Base-by-base conservation (phyloP, 805 yeast genomes). In the Metschnikowia matae region DNA sequence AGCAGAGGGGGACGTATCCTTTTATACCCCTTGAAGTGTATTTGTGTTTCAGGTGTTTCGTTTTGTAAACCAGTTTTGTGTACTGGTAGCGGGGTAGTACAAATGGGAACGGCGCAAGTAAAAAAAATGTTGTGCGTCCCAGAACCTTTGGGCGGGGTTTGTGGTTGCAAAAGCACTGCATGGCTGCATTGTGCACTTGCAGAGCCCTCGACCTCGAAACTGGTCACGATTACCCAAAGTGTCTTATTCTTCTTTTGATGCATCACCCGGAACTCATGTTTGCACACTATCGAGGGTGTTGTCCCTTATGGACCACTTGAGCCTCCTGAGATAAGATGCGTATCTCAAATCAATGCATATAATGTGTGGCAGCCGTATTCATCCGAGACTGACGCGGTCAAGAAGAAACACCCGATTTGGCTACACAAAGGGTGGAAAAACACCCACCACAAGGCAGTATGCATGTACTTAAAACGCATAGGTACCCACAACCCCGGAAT, bases 151-250 rank as follows among this genome's bases (percentile, higher is more conserved):
- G 18, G 36, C 45, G 45, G 37, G 45, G 45, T 41, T 15, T 26
- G 23, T 41, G 45, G 45, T 41, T 41, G 45, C 45, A 41, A 41
- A 41, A 18, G 45, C 45, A 14, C 45, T 13, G 45, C 36, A 23
- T 36, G 45, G 45, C 26, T 32, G 11, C 21, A 6, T 26, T 15
- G 43, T 26, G 34, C 32, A 40, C 43, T 15, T 40, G 34, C 21
- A 15, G n/a, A 26, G 11, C 14, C 31, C 31, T 17, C 41, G 31
- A 18, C 6, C 13, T 31, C 41, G 41, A 21, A 21, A 7, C 10
- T 23, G 7, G 17, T 23, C 17, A 17, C 1, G 5, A 23, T 14
- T n/a, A 7, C 31, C 26, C 23, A 37, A 37, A 18, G 4, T 13
- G 40, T 21, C n/a, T 8, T 2, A 11, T 18, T 7, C 5, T 8